phyloP scores from a whole-genome alignment of 176 grass and related monocot genomes.

The Aegilops speltoides region DNA sequence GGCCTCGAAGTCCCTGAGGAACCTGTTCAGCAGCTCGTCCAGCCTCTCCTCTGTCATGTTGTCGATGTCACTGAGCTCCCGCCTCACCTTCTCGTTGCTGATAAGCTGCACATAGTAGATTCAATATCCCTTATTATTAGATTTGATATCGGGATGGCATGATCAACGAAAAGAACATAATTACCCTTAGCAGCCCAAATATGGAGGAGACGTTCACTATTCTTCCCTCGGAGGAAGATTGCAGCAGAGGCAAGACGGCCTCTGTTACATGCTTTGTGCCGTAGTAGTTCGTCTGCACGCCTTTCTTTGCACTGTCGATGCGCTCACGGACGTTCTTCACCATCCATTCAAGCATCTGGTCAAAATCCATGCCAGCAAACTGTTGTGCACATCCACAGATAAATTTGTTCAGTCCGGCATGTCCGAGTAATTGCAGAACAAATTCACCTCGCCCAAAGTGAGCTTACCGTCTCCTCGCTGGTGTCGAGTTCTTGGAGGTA shows the following conservation, averaged over 20 bases:
- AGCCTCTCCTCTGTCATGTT: conserved; percentile 41
- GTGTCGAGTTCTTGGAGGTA: neutral
- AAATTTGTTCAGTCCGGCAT: neutral
- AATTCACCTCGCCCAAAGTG: too few relatives aligned
- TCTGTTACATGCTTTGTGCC: neutral
- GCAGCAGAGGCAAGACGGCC: neutral
- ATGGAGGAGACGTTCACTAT: neutral
- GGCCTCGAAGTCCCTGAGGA: conserved; percentile 59
- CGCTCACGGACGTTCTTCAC: neutral
- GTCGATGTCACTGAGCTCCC: conserved; percentile 42
- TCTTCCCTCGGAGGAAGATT: neutral
- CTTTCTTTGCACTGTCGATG: neutral
- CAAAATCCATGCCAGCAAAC: neutral
- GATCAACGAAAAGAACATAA: neutral
- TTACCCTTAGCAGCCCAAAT: neutral
- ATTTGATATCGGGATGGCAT: too few relatives aligned
- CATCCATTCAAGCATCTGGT: neutral
- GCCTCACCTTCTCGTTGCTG: conserved; percentile 36
- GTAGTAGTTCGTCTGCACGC: conserved; percentile 4
- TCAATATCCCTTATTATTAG: too few relatives aligned
- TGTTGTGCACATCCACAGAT: neutral
- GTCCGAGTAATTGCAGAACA: too few relatives aligned
- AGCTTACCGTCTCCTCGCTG: neutral
- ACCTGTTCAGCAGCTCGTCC: conserved; percentile 41
- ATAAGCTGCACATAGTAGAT: conserved; percentile 11